Evolutionary conservation across 345 rosid genomes (phyloP).

Genomic region (Sonneratia caseolaris): DNA sequence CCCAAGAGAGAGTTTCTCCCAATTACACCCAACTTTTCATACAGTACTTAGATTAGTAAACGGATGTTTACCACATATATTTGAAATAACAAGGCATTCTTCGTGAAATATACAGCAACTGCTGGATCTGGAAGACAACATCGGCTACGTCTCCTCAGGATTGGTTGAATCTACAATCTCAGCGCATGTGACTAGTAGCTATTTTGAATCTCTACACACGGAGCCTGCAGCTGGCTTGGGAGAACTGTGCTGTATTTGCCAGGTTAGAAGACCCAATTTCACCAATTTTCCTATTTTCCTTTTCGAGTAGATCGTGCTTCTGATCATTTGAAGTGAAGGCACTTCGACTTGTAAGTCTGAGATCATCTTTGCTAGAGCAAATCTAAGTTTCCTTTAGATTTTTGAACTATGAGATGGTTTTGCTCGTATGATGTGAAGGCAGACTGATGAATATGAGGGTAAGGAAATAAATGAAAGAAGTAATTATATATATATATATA

Average conservation of each 20-base stretch:
- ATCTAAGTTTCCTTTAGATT: not conserved
- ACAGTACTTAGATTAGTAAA: not conserved
- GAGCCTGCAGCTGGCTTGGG: not conserved
- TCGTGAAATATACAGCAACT: constrained; percentile 37
- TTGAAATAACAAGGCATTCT: not conserved
- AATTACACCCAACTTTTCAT: not conserved
- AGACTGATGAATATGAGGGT: too few species aligned
- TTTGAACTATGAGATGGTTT: not conserved
- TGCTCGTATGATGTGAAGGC: not conserved
- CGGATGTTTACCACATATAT: not conserved
- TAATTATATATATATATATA: too few species aligned
- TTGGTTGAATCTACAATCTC: constrained; percentile 58
- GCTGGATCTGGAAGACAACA: constrained; percentile 77
- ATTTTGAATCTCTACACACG: constrained; percentile 22
- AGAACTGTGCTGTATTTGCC: not conserved
- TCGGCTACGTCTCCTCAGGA: constrained; percentile 72
- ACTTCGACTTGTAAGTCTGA: too few species aligned
- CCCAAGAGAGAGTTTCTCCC: not conserved
- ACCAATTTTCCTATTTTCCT: too few species aligned
- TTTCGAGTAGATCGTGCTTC: too few species aligned
- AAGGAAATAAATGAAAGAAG: too few species aligned
- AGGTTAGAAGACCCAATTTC: not conserved
- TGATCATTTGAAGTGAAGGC: too few species aligned
- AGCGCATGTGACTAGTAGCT: constrained; percentile 48
- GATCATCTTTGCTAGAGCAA: too few species aligned